phyloP scores from a whole-genome alignment of 2,329 filamentous ascomycete species.

The Lasiodiplodia citricola region DNA sequence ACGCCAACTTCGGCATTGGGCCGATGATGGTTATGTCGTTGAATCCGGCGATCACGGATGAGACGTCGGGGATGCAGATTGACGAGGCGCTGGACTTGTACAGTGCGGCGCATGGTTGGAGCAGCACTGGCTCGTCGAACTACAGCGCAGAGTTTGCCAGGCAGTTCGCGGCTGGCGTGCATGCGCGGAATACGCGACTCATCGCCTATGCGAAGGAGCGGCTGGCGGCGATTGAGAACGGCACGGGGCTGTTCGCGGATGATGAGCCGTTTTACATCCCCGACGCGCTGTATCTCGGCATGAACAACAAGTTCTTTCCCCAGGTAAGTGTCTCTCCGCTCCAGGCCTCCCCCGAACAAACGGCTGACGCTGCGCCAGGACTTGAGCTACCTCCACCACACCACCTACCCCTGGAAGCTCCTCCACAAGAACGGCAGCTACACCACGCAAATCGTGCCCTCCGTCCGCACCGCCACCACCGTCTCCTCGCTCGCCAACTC shows the following conservation, averaged over 20 bases:
- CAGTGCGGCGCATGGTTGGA: not conserved
- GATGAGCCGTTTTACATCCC: conserved; percentile 31
- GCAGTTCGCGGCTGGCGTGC: conserved; percentile 25
- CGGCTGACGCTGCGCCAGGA: too few relatives aligned
- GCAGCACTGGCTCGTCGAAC: conserved; percentile 25
- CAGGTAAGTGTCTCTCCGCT: not conserved
- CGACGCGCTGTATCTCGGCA: conserved; percentile 28
- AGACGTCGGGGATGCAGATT: not conserved
- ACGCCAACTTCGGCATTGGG: conserved; percentile 1
- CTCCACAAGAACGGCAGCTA: conserved; percentile 31
- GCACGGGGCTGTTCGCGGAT: conserved; percentile 28
- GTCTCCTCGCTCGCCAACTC: not conserved
- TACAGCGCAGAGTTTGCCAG: conserved; percentile 29
- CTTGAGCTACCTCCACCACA: conserved; percentile 30
- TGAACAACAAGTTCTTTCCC: conserved; percentile 31
- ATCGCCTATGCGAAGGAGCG: conserved; percentile 24
- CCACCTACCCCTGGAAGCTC: conserved; percentile 31
- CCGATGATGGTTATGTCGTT: conserved; percentile 1
- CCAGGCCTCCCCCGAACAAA: too few relatives aligned
- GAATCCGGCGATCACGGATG: conserved; percentile 1
- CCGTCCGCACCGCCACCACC: conserved; percentile 26
- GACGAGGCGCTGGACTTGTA: not conserved
- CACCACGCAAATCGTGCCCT: conserved; percentile 30
- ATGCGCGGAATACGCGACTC: conserved; percentile 28
- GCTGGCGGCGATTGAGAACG: conserved; percentile 26